Evolutionary conservation across 768 basidiomycete genomes (phyloP), one percentile per base, ranked within the genome.

Genomic region (Panellus pusillus): DNA sequence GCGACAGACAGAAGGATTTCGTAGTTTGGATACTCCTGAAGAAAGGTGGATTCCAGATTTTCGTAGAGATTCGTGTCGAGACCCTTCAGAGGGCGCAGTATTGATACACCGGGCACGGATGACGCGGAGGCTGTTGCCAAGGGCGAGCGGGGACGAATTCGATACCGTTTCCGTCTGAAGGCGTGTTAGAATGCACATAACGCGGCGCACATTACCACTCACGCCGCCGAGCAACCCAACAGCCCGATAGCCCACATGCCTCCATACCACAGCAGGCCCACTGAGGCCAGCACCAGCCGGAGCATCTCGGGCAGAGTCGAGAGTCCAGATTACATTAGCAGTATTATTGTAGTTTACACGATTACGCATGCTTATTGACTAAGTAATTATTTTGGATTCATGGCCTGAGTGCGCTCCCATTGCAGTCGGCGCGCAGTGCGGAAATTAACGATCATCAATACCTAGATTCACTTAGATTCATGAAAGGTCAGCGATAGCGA

Each of bases 61-160:
- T 97, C 94, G 70, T 89, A 98, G 17, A 99, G 80, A 68, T 98
- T 98, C 53, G 88, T 82, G 70, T 99, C 97, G 19, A 99, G 76
- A 13, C 97, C 97, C 68, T 95, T 95, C 46, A 99, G 77, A 7
- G 97, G 97, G 42, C 97, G 84, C 45, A 98, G 78, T 61, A 98
- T 93, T 2, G 94, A 92, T 28, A 98, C 96, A 17, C 94, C 96
- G 11, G 94, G 93, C 3, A 82, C 80, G 15, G 75, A 65, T 15
- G 68, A 63, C 7, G 73, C 57, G 9, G 74, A 67, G 27, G 80
- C 73, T n/a, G 76, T 74, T 6, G 81, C 71, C 31, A 81, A 73
- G 28, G 83, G 86, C 6, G 85, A 86, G 15, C 79, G 79, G 27
- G 84, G 84, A 29, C 84, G 80, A 46, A 78, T 71, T 41, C 86